Evolutionary conservation across 176 grass and related monocot species (phyloP).

Genomic region (Oryza longistaminata): DNA sequence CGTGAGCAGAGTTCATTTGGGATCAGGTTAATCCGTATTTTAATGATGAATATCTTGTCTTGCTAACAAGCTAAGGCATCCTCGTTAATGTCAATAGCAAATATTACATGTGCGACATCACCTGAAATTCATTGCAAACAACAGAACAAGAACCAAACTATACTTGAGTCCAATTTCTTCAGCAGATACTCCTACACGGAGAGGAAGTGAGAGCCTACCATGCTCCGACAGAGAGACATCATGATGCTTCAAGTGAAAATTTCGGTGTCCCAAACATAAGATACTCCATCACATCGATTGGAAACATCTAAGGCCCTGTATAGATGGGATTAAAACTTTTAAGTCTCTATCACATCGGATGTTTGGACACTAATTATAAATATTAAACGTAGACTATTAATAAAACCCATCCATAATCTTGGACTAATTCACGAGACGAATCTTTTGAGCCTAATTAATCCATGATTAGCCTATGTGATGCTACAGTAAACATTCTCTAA

Average conservation of each 20-base stretch:
- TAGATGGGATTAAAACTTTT: too few species aligned
- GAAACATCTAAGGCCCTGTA: too few species aligned
- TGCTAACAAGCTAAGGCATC: neutral
- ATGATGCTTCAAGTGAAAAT: neutral
- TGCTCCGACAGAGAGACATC: neutral
- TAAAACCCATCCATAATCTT: too few species aligned
- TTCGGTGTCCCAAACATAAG: slow-evolving; percentile 10
- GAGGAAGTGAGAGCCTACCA: neutral
- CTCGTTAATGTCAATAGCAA: neutral
- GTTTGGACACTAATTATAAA: too few species aligned
- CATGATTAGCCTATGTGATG: too few species aligned
- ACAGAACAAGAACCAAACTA: neutral
- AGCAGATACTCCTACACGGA: too few species aligned
- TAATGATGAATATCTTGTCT: neutral
- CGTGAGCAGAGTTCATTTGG: neutral
- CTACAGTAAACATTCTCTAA: too few species aligned
- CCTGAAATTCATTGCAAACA: neutral
- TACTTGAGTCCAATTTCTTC: neutral
- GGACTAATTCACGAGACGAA: too few species aligned
- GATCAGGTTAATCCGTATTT: neutral
- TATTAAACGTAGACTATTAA: too few species aligned
- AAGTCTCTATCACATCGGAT: too few species aligned
- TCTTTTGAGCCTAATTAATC: too few species aligned
- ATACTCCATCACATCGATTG: slow-evolving; percentile 18
- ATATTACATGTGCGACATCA: neutral